These are phyloP conservation scores for Chytridium lagenaria DNA, from an alignment of 371 early-diverging fungal genomes.

Conservation along the genomic window DNA sequence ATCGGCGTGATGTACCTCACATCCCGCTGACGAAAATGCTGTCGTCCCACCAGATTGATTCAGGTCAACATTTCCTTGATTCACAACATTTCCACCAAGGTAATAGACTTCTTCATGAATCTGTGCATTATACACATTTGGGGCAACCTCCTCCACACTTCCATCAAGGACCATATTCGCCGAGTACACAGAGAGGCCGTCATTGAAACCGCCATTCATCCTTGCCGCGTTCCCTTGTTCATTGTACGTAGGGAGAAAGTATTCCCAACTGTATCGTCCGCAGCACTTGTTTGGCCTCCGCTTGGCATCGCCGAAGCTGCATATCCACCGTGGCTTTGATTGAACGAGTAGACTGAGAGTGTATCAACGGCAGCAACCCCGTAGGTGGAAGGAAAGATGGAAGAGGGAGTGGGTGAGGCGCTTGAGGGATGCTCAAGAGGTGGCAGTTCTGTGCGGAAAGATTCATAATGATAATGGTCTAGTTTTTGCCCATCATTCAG, in stretches of 20 bases:
- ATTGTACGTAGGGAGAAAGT: slow-evolving; percentile 6
- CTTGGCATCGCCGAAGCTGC: background rate
- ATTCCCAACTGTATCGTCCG: background rate
- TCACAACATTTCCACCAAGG: background rate
- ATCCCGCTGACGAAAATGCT: background rate
- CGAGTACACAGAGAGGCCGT: slow-evolving; percentile 1
- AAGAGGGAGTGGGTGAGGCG: background rate
- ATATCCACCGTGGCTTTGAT: background rate
- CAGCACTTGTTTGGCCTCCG: background rate
- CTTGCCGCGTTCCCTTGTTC: background rate
- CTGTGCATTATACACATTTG: background rate
- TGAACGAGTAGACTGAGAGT: background rate
- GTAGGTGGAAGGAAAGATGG: background rate
- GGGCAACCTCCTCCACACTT: background rate
- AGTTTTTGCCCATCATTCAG: too few relatives aligned
- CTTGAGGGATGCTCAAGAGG: background rate
- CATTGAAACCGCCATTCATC: background rate
- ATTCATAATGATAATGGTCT: too few relatives aligned
- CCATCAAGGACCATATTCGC: background rate
- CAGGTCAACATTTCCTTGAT: background rate
- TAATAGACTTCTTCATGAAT: background rate
- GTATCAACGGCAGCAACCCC: background rate
- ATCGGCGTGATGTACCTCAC: background rate
- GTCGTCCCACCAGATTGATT: background rate
- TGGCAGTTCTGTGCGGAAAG: background rate